phyloP scores from a whole-genome alignment of 805 yeast genomes.

The Martiniozyma abietophila region DNA sequence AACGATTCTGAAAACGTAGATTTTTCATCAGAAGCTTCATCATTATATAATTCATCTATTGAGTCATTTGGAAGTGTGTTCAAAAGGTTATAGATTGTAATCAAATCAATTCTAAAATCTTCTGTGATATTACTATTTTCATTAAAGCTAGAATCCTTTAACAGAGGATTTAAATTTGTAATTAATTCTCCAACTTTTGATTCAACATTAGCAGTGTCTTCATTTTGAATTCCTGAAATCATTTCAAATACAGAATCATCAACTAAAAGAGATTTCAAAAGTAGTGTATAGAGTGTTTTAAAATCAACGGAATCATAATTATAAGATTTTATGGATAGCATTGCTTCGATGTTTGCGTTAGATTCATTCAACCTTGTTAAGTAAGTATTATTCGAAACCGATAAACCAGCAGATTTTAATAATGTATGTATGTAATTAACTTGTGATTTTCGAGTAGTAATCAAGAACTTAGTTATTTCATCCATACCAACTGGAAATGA shows the following conservation, averaged over 20 bases:
- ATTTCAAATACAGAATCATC: constrained; percentile 1
- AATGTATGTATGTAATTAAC: neutral
- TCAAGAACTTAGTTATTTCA: neutral
- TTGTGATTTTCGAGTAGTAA: neutral
- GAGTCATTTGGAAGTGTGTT: too few species aligned
- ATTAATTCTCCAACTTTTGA: neutral
- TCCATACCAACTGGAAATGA: constrained; percentile 2
- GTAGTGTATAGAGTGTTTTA: neutral
- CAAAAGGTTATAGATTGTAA: constrained; percentile 3
- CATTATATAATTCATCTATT: too few species aligned
- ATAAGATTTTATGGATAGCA: neutral
- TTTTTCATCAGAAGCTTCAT: too few species aligned
- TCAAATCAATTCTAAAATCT: neutral
- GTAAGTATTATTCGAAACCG: too few species aligned
- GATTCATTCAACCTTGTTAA: too few species aligned
- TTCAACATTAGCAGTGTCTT: neutral
- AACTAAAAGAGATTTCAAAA: neutral
- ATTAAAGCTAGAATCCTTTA: neutral
- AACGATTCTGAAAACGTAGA: neutral
- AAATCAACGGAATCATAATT: constrained; percentile 2
- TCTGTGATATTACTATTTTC: neutral
- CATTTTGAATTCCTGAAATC: neutral
- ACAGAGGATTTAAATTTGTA: neutral
- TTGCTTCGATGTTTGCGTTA: neutral
- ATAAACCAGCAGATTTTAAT: too few species aligned